A percentile compares a stretch with the other conserved stretches of the same genome.
phyloP scores from a whole-genome alignment of 2,329 filamentous ascomycete species.

The Aspergillus sp. region DNA sequence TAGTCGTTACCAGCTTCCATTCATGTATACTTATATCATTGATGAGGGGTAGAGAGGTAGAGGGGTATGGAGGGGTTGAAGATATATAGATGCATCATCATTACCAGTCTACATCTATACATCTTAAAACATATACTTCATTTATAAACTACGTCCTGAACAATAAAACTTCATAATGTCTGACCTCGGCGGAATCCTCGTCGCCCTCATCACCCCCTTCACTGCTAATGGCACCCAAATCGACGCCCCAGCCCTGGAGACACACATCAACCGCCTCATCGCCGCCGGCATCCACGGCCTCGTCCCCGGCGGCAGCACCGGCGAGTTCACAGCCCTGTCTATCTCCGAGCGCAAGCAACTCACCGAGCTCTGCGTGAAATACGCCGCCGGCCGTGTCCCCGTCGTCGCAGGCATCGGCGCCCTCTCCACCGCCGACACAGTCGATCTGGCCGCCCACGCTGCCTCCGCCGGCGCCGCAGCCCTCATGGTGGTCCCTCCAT shows the following conservation, averaged over 20 bases:
- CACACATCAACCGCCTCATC: slow-evolving; percentile 45
- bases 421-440: slow-evolving; percentile 35
- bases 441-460: slow-evolving; percentile 40
- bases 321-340: slow-evolving; percentile 46
- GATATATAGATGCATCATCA: no score
- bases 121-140: not conserved
- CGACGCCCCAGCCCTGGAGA: slow-evolving; percentile 34
- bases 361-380: slow-evolving; percentile 29
- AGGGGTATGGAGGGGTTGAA: no score
- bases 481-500: slow-evolving; percentile 48
- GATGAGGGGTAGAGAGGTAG: no score
- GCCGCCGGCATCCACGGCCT: slow-evolving; percentile 45
- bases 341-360: slow-evolving; percentile 44
- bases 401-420: slow-evolving; percentile 35
- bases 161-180: slow-evolving; percentile 9
- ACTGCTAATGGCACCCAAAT: slow-evolving; percentile 39
- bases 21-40: no score
- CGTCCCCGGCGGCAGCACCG: slow-evolving; percentile 48
- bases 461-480: slow-evolving; percentile 37
- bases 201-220: slow-evolving; percentile 48
- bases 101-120: not conserved
- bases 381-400: slow-evolving; percentile 20
- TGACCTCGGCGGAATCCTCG: slow-evolving; percentile 38
- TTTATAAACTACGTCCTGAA: not conserved
- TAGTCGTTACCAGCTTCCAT: no score